Percentiles rank a stretch among this genome's conserved stretches.
Conservation (phyloP, 2,329 filamentous ascomycete species). For the Davidsoniella eucalypti region DNA sequence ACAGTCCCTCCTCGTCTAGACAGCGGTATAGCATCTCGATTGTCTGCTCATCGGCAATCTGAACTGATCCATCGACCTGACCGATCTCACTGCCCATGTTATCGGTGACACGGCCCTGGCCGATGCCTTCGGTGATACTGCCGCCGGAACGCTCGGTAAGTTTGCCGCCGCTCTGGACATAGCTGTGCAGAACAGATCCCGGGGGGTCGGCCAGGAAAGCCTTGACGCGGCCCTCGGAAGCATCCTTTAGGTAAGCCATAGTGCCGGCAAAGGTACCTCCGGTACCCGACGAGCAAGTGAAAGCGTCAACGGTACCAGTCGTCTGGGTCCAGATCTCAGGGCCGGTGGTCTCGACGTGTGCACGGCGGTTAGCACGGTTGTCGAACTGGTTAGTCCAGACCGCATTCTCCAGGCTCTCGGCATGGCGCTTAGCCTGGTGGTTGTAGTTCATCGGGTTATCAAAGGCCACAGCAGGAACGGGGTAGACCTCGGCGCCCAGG, state of each 20-base stretch:
- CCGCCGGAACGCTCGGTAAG: slow-evolving; percentile 66
- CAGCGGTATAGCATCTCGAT: slow-evolving; percentile 97
- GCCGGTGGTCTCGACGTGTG: slow-evolving; percentile 91
- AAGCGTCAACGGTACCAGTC: slow-evolving; percentile 68
- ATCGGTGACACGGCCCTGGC: slow-evolving; percentile 90
- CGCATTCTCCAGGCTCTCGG: slow-evolving; percentile 69
- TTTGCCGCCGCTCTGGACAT: slow-evolving; percentile 71
- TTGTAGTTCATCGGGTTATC: slow-evolving; percentile 97
- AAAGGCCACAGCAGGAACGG: slow-evolving; percentile 88
- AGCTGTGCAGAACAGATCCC: slow-evolving; percentile 81
- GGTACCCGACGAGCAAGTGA: slow-evolving; percentile 89
- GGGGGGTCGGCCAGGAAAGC: slow-evolving; percentile 86
- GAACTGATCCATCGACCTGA: slow-evolving; percentile 67
- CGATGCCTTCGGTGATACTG: slow-evolving; percentile 95
- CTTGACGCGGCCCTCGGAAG: slow-evolving; percentile 62
- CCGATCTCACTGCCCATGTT: slow-evolving; percentile 77
- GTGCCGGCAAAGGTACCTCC: slow-evolving; percentile 80
- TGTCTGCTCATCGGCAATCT: slow-evolving; percentile 81
- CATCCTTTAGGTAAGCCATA: slow-evolving; percentile 77
- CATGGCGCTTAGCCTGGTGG: slow-evolving; percentile 81
- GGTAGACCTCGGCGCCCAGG: slow-evolving; percentile 86
- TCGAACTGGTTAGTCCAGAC: slow-evolving; percentile 99
- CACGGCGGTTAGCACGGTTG: slow-evolving; percentile 82
- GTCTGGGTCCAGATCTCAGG: slow-evolving; percentile 97
- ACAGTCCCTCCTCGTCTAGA: slow-evolving; percentile 87